Conservation (phyloP, 179 eudicot genomes). For the Actinidia arguta region DNA sequence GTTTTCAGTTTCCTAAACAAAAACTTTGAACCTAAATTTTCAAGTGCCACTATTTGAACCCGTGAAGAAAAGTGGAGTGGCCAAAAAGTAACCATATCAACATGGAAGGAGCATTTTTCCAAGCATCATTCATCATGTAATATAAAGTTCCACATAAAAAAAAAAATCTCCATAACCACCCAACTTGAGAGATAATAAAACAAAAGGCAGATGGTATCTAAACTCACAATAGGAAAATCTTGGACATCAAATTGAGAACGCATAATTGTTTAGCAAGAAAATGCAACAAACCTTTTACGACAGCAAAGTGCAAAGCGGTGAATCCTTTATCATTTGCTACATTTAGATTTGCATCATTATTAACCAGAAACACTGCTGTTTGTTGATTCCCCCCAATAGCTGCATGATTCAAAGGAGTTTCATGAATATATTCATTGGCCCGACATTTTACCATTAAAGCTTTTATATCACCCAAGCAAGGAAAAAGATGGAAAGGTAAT, state of each 20-base stretch:
- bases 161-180: neutral
- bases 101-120: too few species aligned
- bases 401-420: conserved; percentile 33
- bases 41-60: too few species aligned
- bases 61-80: too few species aligned
- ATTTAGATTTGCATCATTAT: conserved; percentile 34
- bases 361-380: conserved; percentile 30
- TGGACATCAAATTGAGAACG: neutral
- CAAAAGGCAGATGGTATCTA: too few species aligned
- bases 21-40: too few species aligned
- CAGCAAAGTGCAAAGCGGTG: conserved; percentile 35
- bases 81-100: too few species aligned
- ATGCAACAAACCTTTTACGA: conserved; percentile 25
- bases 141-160: neutral
- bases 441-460: too few species aligned
- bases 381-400: conserved; percentile 7
- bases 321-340: conserved; percentile 13
- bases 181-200: neutral
- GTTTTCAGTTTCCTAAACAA: too few species aligned
- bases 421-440: too few species aligned
- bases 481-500: too few species aligned
- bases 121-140: neutral
- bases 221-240: neutral
- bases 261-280: neutral
- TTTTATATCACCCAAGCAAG: too few species aligned